Evolutionary conservation across 768 basidiomycete genomes (phyloP), one percentile per base, ranked within the genome.

Genomic region (Dentipellis sp.): DNA sequence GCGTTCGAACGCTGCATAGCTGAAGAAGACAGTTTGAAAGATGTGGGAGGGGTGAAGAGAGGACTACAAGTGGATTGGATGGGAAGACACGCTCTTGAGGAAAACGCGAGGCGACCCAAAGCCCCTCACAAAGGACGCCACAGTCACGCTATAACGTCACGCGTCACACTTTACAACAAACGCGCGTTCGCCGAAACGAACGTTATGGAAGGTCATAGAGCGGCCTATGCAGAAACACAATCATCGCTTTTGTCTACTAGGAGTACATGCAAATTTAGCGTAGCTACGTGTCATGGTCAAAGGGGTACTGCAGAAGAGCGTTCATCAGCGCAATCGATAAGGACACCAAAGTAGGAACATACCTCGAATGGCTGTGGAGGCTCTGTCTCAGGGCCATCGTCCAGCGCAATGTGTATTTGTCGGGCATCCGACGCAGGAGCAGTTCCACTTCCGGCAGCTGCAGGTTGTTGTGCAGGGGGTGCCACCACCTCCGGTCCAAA

Each of bases 341-440:
- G 47, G 50, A 56, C n/a, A 42, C 42, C 14, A 12, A 0, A 14
- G 4, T 21, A 1, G 7, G 1, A 50, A 73, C 86, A 58, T 63
- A 92, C 91, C 83, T 94, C 91, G 64, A 95, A 95, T 22, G 88
- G 68, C 64, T 78, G 79, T 65, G 93, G 93, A 11, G 84, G 80
- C 45, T 82, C 84, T 22, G 81, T 84, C 64, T 94, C 91, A 9
- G 84, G 80, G 16, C 78, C 78, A 64, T 68, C 78, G 64, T 88
- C 84, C 54, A 91, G 70, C 8, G 86, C 75, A 52, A 89, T 83
- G 62, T 88, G 82, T 40, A 57, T 65, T 12, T 55, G 58, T 54
- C 55, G 52, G 17, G 58, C 56, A 35, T 39, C 61, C 14, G 74
- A 68, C 7, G 66, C 61, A 45, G 69, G 60, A 38, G 62, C 64